Evolutionary conservation across 306 rosid genomes (phyloP).

Genomic region (Castanopsis chinensis): DNA sequence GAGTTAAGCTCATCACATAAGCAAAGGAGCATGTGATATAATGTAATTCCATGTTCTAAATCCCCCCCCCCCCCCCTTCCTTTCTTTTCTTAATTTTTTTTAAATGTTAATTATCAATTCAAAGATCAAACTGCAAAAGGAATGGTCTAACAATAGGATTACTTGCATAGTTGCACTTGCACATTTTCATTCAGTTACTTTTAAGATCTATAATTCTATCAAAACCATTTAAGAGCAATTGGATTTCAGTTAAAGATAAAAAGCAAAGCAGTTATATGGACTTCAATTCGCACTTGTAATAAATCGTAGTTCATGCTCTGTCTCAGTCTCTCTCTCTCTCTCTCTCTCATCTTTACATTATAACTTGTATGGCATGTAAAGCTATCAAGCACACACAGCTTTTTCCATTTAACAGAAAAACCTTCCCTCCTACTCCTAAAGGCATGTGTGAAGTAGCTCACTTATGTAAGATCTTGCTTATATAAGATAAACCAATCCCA

Average conservation of each 20-base stretch:
- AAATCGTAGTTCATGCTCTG: slow-evolving; percentile 18
- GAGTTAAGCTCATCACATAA: no score
- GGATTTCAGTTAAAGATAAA: slow-evolving; percentile 28
- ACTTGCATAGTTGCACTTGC: not conserved
- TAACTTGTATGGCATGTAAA: slow-evolving; percentile 38
- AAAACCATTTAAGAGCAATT: not conserved
- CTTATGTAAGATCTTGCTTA: slow-evolving; percentile 28
- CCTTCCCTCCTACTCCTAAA: not conserved
- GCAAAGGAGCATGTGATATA: no score
- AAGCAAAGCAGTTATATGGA: slow-evolving; percentile 22
- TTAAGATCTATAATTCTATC: not conserved
- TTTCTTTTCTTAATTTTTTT: not conserved
- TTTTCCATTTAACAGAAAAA: slow-evolving; percentile 22
- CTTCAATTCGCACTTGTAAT: slow-evolving; percentile 22
- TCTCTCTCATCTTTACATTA: not conserved
- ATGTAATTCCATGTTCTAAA: no score
- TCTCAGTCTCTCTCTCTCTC: slow-evolving; percentile 13
- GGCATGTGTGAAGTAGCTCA: not conserved
- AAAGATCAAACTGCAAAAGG: not conserved
- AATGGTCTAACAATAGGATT: not conserved
- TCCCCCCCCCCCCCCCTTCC: no score
- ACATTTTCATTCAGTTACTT: not conserved
- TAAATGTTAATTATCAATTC: not conserved
- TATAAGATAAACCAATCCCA: slow-evolving; percentile 29
- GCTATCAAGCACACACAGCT: slow-evolving; percentile 14